Percentiles rank a stretch among this genome's conserved stretches.
phyloP scores from a whole-genome alignment of 768 basidiomycete species.

The Lepiota brunneoincarnata region DNA sequence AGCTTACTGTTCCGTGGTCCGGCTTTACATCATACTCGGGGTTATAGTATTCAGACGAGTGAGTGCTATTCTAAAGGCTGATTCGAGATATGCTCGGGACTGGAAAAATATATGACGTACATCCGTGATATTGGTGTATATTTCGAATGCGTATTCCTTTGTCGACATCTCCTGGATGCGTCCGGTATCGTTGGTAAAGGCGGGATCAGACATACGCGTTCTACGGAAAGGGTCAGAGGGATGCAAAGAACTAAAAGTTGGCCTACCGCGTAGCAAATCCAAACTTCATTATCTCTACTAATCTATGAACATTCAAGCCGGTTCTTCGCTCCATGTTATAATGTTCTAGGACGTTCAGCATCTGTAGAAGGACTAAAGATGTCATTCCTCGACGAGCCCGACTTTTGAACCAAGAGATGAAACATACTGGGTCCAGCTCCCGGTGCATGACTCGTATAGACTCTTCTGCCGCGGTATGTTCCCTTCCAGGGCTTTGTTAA shows the following conservation, averaged over 20 bases:
- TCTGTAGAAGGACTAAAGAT: constrained; percentile 68
- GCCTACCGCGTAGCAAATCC: constrained; percentile 49
- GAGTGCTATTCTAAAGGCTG: constrained; percentile 66
- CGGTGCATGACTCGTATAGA: constrained; percentile 86
- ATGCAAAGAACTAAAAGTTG: not conserved
- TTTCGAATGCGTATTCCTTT: constrained; percentile 60
- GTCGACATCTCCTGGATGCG: constrained; percentile 65
- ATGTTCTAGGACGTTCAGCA: constrained; percentile 88
- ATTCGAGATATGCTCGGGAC: not conserved
- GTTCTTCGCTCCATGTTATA: constrained; percentile 55
- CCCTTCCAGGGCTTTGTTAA: constrained; percentile 74
- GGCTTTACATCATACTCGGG: constrained; percentile 72
- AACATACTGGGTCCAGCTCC: constrained; percentile 70
- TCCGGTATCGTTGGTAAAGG: constrained; percentile 53
- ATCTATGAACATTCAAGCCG: constrained; percentile 70
- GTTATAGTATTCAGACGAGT: constrained; percentile 78
- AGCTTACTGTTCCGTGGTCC: constrained; percentile 85
- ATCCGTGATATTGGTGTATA: constrained; percentile 76
- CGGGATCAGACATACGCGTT: constrained; percentile 80
- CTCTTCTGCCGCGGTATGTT: constrained; percentile 69
- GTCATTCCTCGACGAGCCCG: not conserved
- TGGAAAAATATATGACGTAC: constrained; percentile 34
- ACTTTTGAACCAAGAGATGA: not conserved
- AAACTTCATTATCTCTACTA: constrained; percentile 84
- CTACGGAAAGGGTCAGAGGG: constrained; percentile 31